Evolutionary conservation across 257 asterid species (phyloP), one percentile per base, ranked within the genome.

Genomic region (Nicotiana sylvestris): DNA sequence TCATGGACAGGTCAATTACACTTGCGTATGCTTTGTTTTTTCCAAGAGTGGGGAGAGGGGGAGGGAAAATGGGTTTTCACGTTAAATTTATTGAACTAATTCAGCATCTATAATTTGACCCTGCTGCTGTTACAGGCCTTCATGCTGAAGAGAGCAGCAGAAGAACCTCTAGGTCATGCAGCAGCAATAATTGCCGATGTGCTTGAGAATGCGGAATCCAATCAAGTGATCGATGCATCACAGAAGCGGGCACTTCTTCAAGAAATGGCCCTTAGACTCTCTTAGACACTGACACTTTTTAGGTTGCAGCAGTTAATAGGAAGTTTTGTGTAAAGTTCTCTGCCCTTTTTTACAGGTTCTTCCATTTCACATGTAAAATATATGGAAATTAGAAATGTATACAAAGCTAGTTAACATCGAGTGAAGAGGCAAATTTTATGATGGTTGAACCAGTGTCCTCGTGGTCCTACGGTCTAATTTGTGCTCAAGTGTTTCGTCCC

Each of bases 161-260:
- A 94, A 86, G 98, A 96, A 83, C 99, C 99, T 79, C 98, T 96
- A 21, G 99, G 98, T 51, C 99, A 96, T 78, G 99, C 99, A 37
- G 93, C 99, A 79, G 96, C 99, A 78, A 92, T 96, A 78, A 90
- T 96, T 25, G 87, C 98, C 2, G 98, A 96, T 82, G 98, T 96
- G 46, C 95, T 96, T n/a, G 99, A 96, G 88, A 96, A 90, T 82
- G 99, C 99, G 1, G 98, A 96, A 86, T 83, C 98, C 10, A 90
- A 72, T 68, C 91, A 88, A 64, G 94, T 96, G 77, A 96, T 96
- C 12, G 93, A 90, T 55, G 91, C 98, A 25, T 86, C 97, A 67
- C 99, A 96, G 81, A 96, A 94, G 85, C 89, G 98, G 82, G 93
- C 93, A 68, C 92, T 96, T 85, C 98, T 96, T 81, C 99, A 94